These are phyloP conservation scores for Miscanthus lutarioriparius DNA, from an alignment of 176 grass and related monocot genomes.

Conservation along the genomic window DNA sequence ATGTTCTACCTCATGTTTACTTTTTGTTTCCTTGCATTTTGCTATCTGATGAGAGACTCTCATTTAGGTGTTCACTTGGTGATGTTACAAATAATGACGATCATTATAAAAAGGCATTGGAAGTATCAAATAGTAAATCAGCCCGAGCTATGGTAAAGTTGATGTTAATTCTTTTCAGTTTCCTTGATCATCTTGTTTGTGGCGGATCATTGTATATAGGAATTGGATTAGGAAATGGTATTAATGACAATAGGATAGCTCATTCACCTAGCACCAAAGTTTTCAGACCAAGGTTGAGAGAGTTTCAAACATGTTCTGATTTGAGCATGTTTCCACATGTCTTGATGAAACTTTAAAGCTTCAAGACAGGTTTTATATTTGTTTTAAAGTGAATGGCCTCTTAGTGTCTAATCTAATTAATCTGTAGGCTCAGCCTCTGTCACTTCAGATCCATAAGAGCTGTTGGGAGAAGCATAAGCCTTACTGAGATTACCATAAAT, in stretches of 20 bases:
- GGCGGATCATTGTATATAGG: neutral
- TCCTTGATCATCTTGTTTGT: constrained; percentile 9
- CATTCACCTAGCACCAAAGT: neutral
- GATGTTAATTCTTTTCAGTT: constrained; percentile 21
- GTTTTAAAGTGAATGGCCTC: neutral
- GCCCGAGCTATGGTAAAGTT: constrained; percentile 79
- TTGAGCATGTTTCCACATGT: neutral
- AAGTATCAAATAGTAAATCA: constrained; percentile 90
- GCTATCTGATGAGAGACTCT: constrained; percentile 1
- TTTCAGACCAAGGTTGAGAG: neutral
- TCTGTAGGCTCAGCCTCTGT: neutral
- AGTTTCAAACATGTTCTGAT: neutral
- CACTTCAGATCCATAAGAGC: neutral
- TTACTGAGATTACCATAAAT: neutral
- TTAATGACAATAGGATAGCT: neutral
- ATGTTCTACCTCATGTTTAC: neutral
- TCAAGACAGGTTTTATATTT: neutral
- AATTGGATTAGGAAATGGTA: neutral
- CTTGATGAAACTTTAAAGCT: neutral
- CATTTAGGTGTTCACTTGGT: constrained; percentile 90
- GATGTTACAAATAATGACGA: constrained; percentile 79
- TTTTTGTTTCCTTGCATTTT: neutral
- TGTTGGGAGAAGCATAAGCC: neutral
- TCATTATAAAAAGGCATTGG: constrained; percentile 89
- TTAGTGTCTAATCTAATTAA: neutral